phyloP scores from a whole-genome alignment of 495 filamentous ascomycete species.

The Penicillium arizonense region DNA sequence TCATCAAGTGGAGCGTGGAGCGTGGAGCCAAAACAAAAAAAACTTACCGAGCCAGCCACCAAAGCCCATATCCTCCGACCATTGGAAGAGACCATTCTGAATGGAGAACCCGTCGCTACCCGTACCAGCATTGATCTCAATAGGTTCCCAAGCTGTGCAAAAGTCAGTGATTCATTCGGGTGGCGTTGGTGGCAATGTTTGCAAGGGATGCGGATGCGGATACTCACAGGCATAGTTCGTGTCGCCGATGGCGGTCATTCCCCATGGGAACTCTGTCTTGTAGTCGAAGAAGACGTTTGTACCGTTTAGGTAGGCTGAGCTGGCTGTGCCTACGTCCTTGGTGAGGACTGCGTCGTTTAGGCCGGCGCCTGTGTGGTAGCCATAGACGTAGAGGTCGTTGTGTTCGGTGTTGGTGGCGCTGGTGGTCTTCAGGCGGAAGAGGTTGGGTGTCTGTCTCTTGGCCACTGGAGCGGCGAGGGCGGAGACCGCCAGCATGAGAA shows the following conservation, averaged over 20 bases:
- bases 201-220: neutral
- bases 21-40: neutral
- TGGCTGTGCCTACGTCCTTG: constrained; percentile 21
- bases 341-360: constrained; percentile 44
- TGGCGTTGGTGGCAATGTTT: neutral
- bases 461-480: constrained; percentile 22
- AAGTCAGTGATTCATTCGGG: neutral
- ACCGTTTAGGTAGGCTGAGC: constrained; percentile 39
- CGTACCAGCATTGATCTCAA: constrained; percentile 40
- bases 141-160: constrained; percentile 39
- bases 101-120: constrained; percentile 39
- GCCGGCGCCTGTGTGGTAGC: constrained; percentile 50
- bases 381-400: constrained; percentile 45
- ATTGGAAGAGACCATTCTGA: constrained; percentile 35
- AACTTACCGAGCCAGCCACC: constrained; percentile 54
- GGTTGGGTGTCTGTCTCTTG: constrained; percentile 14
- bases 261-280: constrained; percentile 29
- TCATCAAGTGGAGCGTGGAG: neutral
- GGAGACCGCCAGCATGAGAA: constrained; percentile 29
- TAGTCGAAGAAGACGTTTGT: constrained; percentile 23
- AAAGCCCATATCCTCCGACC: constrained; percentile 36
- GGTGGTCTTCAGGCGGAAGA: constrained; percentile 45
- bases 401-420: constrained; percentile 27
- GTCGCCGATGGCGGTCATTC: constrained; percentile 25
- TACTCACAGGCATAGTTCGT: constrained; percentile 26